These are phyloP conservation scores for Phytophthora quininea DNA, from an alignment of 352 stramenopile genomes.

Conservation along the genomic window DNA sequence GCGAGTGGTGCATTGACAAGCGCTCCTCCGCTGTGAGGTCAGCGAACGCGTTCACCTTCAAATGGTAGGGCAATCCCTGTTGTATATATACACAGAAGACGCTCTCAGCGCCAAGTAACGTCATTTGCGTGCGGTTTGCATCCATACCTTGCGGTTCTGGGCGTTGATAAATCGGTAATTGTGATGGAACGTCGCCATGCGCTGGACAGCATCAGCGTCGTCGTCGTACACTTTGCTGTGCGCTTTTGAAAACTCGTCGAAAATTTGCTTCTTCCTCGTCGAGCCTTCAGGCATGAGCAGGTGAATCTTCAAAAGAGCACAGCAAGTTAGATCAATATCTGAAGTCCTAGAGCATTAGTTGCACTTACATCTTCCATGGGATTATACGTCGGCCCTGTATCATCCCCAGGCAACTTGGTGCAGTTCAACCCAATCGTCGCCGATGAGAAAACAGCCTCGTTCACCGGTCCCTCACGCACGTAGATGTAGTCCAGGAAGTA, in stretches of 20 bases:
- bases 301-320: constrained; percentile 59
- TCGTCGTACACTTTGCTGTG: constrained; percentile 70
- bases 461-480: constrained; percentile 71
- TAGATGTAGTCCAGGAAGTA: constrained; percentile 92
- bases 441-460: constrained; percentile 70
- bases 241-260: constrained; percentile 66
- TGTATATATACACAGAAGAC: constrained; percentile 1
- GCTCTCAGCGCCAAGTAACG: neutral
- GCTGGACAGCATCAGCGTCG: constrained; percentile 50
- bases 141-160: constrained; percentile 76
- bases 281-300: constrained; percentile 81
- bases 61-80: constrained; percentile 75
- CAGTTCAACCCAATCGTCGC: constrained; percentile 85
- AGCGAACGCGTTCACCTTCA: constrained; percentile 85
- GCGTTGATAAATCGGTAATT: constrained; percentile 88
- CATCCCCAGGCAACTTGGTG: constrained; percentile 57
- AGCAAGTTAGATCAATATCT: constrained; percentile 1
- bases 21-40: constrained; percentile 82
- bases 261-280: constrained; percentile 58
- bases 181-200: constrained; percentile 76
- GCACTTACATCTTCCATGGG: constrained; percentile 69
- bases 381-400: constrained; percentile 53
- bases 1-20: constrained; percentile 45
- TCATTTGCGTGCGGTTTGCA: neutral
- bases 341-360: neutral